Conservation (phyloP, 2,329 filamentous ascomycete genomes). For the Clonostachys solani region DNA sequence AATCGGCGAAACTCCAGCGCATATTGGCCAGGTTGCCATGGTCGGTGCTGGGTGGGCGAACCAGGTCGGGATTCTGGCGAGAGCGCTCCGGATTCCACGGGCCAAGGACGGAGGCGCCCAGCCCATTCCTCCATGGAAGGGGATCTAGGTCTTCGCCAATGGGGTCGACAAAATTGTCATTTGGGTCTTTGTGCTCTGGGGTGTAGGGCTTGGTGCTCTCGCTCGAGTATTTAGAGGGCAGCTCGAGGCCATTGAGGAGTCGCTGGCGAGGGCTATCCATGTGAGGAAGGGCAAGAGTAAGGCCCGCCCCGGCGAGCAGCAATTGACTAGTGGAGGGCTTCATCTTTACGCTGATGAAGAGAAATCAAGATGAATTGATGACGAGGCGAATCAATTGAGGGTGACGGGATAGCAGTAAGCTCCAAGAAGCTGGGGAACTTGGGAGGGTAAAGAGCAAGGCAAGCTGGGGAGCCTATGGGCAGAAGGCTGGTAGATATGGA, state of each 20-base stretch:
- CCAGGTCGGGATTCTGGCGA: slow-evolving; percentile 65
- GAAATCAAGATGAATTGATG: neutral
- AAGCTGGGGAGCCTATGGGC: too few relatives aligned
- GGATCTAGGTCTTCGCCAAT: slow-evolving; percentile 58
- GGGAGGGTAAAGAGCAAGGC: too few relatives aligned
- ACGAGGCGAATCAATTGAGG: neutral
- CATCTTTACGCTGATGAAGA: slow-evolving; percentile 8
- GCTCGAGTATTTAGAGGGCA: slow-evolving; percentile 26
- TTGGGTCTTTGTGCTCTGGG: slow-evolving; percentile 54
- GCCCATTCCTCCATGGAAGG: slow-evolving; percentile 58
- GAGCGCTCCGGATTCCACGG: slow-evolving; percentile 66
- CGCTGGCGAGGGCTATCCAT: slow-evolving; percentile 51
- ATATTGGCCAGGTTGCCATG: slow-evolving; percentile 67
- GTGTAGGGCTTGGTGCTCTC: slow-evolving; percentile 49
- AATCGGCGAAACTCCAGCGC: slow-evolving; percentile 67
- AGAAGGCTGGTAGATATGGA: too few relatives aligned
- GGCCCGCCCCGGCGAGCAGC: slow-evolving; percentile 16
- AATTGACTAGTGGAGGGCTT: slow-evolving; percentile 15
- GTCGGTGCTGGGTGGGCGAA: slow-evolving; percentile 70
- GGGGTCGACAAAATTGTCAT: slow-evolving; percentile 59
- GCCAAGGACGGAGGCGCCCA: slow-evolving; percentile 63
- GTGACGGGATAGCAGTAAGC: too few relatives aligned
- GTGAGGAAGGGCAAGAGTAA: slow-evolving; percentile 18
- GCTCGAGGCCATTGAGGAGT: slow-evolving; percentile 41
- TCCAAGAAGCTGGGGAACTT: too few relatives aligned